Percentiles rank a stretch among this genome's conserved stretches.
Evolutionary conservation across 148 eudicot species (phyloP).

Genomic region (Amaranthus hypochondriacus): DNA sequence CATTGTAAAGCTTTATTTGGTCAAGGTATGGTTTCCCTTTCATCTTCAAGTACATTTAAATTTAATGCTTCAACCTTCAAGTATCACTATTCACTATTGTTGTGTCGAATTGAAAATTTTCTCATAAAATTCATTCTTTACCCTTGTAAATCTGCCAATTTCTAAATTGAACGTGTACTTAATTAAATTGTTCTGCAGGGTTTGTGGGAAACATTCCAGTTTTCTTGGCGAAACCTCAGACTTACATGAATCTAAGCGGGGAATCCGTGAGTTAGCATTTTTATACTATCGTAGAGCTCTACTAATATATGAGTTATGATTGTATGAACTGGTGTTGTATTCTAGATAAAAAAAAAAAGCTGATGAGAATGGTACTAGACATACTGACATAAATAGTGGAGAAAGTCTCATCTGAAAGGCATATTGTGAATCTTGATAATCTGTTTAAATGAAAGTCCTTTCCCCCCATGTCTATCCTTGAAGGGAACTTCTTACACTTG

Average conservation of each 20-base stretch:
- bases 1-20: conserved; percentile 88
- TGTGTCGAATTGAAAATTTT: neutral
- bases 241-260: conserved; percentile 85
- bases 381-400: no score
- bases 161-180: neutral
- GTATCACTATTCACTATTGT: neutral
- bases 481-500: no score
- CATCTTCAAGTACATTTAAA: neutral
- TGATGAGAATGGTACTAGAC: no score
- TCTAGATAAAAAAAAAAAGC: no score
- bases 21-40: conserved; percentile 47
- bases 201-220: conserved; percentile 57
- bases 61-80: neutral
- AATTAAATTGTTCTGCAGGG: conserved; percentile 33
- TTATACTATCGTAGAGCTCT: neutral
- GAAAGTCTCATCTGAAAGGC: no score
- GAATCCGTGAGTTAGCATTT: conserved; percentile 60
- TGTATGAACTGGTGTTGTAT: no score
- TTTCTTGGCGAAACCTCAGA: conserved; percentile 83
- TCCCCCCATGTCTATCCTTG: no score
- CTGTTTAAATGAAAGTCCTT: no score
- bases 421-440: no score
- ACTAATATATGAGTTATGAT: neutral
- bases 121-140: neutral
- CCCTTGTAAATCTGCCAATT: neutral